phyloP scores from a whole-genome alignment of 2,329 filamentous ascomycete genomes.

The Xylaria sp. region DNA sequence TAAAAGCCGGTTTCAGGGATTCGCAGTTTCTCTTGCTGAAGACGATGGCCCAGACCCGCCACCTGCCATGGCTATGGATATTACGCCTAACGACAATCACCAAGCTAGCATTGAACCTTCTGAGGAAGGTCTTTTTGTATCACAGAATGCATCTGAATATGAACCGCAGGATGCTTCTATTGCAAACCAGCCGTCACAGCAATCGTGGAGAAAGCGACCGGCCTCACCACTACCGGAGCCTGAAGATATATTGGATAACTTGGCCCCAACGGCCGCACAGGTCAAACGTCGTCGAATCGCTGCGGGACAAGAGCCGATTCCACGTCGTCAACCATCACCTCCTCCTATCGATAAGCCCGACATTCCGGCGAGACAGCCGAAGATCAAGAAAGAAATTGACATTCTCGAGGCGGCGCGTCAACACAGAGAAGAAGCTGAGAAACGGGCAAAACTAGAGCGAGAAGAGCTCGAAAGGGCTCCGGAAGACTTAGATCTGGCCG shows the following conservation, averaged over 20 bases:
- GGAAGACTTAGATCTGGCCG: conserved; percentile 72
- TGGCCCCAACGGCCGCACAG: conserved; percentile 77
- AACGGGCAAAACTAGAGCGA: conserved; percentile 59
- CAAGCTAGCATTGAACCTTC: conserved; percentile 42
- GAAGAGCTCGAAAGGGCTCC: conserved; percentile 58
- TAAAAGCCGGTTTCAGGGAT: conserved; percentile 72
- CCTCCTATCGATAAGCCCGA: conserved; percentile 35
- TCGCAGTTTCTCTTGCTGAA: conserved; percentile 55
- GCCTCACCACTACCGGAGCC: conserved; percentile 49
- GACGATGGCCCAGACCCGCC: conserved; percentile 43
- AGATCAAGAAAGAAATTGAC: conserved; percentile 66
- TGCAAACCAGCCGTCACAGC: conserved; percentile 24
- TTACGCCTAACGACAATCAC: conserved; percentile 4
- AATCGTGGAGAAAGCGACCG: conserved; percentile 52
- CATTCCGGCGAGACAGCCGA: conserved; percentile 48
- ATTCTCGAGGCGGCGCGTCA: conserved; percentile 70
- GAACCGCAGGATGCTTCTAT: conserved; percentile 31
- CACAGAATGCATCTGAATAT: conserved; percentile 50
- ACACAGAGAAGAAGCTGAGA: conserved; percentile 69
- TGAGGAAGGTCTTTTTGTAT: conserved; percentile 60
- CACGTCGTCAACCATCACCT: conserved; percentile 41
- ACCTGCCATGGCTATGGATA: conserved; percentile 15
- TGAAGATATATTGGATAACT: conserved; percentile 69
- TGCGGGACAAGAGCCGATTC: conserved; percentile 55
- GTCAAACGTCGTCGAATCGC: conserved; percentile 79